Evolutionary conservation across 192 early-diverging fungal genomes (phyloP), one percentile per base, ranked within the genome.

Genomic region (Diversispora epigaea): DNA sequence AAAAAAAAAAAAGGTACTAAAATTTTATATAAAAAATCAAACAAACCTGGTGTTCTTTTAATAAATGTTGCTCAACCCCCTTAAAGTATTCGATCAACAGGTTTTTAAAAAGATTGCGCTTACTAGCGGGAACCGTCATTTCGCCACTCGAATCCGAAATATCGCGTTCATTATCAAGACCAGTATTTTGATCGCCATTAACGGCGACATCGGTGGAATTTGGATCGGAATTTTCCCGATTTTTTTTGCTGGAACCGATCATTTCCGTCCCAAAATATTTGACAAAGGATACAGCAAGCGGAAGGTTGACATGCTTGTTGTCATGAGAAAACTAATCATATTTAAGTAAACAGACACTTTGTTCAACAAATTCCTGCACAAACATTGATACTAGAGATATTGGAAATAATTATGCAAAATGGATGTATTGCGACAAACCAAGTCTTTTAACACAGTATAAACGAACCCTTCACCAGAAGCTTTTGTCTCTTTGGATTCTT

Each of bases 41-140:
- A 11, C 50, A 22, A 77, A 89, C 87, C 77, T 89, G 86, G 76
- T 93, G 92, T 58, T 92, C 89, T 41, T 83, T 85, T 12, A 90
- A 72, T 0, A 94, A 79, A 79, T 90, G 87, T 6, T 73, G 77
- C n/a, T 82, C 84, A 3, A 91, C 75, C 0, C 82, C 71, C 11
- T 85, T 80, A 77, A 84, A 93, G 60, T 94, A 94, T 10, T 86
- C 83, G 0, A 81, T 25, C 22, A 93, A 76, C 40, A 92, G 73
- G n/a, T 79, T 71, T 57, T 81, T 83, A 45, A 86, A 81, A 6
- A 82, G 21, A 11, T 68, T 74, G 56, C 80, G 81, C 4, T 83
- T 78, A 17, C 80, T 70, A 1, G 76, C 50, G 32, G 80, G 71
- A 1, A 87, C 81, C 55, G 78, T 57, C 11, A 62, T 44, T 6